Conservation (phyloP, 495 filamentous ascomycete genomes). For the Xylaria nigripes region DNA sequence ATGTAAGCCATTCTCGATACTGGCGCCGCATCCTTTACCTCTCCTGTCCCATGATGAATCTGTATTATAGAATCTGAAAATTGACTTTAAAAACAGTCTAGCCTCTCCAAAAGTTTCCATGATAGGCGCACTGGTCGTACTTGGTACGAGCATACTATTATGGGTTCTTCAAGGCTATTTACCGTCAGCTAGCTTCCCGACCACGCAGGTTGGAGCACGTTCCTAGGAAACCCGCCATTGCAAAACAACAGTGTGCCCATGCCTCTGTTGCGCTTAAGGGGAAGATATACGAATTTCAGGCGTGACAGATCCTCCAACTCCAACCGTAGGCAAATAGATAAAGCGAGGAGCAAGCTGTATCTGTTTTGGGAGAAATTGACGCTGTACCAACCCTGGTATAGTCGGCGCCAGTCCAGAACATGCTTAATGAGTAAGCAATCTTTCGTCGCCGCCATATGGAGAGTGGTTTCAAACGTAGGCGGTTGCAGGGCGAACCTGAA, state of each 20-base stretch:
- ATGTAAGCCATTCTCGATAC: conserved; percentile 14
- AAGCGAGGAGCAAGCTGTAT: neutral
- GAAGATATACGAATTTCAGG: neutral
- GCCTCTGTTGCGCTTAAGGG: neutral
- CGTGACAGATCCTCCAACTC: neutral
- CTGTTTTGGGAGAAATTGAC: neutral
- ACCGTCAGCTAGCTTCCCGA: neutral
- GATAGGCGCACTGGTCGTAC: neutral
- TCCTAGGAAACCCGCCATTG: neutral
- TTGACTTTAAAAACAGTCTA: conserved; percentile 1
- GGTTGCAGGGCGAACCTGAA: no score
- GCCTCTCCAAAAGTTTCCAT: neutral
- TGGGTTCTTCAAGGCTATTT: conserved; percentile 1
- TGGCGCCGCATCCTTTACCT: neutral
- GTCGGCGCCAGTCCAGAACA: neutral
- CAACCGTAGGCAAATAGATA: no score
- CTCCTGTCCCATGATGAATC: neutral
- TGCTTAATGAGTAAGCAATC: neutral
- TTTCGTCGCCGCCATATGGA: no score
- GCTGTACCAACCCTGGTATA: neutral
- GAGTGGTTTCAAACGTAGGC: no score
- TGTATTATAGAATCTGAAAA: neutral
- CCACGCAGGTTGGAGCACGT: neutral
- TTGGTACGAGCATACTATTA: neutral
- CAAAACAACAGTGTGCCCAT: neutral